Evolutionary conservation across 352 stramenopile species (phyloP), one percentile per base, ranked within the genome.

Genomic region (Globisporangium apiculatum): DNA sequence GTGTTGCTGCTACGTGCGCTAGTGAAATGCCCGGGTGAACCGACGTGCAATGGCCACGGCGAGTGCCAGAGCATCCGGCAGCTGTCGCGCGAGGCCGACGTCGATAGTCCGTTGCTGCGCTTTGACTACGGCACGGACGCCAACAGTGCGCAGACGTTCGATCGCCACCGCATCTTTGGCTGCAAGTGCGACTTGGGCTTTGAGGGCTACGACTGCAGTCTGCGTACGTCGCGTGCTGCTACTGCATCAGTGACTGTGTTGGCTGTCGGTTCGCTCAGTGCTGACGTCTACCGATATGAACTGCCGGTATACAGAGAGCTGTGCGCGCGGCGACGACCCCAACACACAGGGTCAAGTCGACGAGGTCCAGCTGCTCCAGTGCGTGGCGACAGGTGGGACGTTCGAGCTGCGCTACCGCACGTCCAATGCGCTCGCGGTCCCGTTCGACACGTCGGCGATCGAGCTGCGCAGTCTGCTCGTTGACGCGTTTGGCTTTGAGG

Each of bases 101-200:
- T 75, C 8, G 68, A 87, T 38, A 62, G 70, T n/a, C 58, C 64
- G n/a, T 72, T 71, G 2, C 60, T 83, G 12, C 66, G 61, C 3
- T 90, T 89, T 41, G 73, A 89, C 65, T 91, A 93, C 46, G 81
- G 80, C 1, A 51, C 66, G 0, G 77, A 85, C 49, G 71, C 79
- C 1, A 91, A 93, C 58, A 88, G 87, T 49, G 53, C 72, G 0
- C 55, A 73, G 46, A 91, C 81, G 12, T 98, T 77, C 63, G 91
- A 98, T 58, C 73, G 83, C 7, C 57, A 91, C 48, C 72, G 74
- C 1, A 83, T 84, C 48, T 69, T 92, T 50, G 87, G 86, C 14
- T 98, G 92, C 69, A 91, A 93, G 56, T 98, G 92, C 62, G 87
- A 97, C 55, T 67, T 77, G 48, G 89, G 89, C 11, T 98, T 87